A percentile compares a stretch with the other conserved stretches of the same genome.
phyloP scores from a whole-genome alignment of 2,329 filamentous ascomycete genomes.

The Curvularia sp. region DNA sequence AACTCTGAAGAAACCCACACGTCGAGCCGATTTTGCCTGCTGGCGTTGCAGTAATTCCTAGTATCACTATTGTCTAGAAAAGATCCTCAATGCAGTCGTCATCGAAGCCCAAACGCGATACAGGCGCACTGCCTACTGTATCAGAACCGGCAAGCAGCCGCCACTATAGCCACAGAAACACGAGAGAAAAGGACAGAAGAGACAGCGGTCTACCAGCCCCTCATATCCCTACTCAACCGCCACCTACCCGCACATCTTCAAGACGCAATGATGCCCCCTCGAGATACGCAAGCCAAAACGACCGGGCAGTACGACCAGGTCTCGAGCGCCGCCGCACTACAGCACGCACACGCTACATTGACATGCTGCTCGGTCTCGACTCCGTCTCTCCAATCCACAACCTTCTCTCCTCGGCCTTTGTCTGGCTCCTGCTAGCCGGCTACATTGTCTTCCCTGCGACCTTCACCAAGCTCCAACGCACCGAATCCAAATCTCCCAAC shows the following conservation, averaged over 20 bases:
- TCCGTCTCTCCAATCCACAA: conserved; percentile 57
- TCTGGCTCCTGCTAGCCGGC: conserved; percentile 61
- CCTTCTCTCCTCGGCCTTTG: conserved; percentile 55
- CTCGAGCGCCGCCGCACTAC: conserved; percentile 38
- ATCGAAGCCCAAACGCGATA: not conserved
- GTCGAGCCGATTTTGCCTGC: not conserved
- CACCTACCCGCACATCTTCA: conserved; percentile 23
- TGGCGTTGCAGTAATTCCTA: not conserved
- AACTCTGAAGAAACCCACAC: not conserved
- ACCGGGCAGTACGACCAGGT: conserved; percentile 16
- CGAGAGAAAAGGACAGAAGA: not conserved
- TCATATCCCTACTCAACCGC: not conserved
- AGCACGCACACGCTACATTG: conserved; percentile 37
- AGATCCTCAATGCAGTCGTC: not conserved
- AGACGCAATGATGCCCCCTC: conserved; percentile 27
- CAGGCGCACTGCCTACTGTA: not conserved
- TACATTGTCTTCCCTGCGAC: conserved; percentile 62
- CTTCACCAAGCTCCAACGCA: conserved; percentile 55
- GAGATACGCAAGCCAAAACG: conserved; percentile 3
- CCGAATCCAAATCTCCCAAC: conserved; percentile 28
- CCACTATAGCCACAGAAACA: not conserved
- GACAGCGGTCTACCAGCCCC: not conserved
- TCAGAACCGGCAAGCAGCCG: not conserved
- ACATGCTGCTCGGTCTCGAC: conserved; percentile 59
- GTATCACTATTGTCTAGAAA: not conserved